Conservation (phyloP, 2,329 filamentous ascomycete genomes). For the Arthroderma sp. region DNA sequence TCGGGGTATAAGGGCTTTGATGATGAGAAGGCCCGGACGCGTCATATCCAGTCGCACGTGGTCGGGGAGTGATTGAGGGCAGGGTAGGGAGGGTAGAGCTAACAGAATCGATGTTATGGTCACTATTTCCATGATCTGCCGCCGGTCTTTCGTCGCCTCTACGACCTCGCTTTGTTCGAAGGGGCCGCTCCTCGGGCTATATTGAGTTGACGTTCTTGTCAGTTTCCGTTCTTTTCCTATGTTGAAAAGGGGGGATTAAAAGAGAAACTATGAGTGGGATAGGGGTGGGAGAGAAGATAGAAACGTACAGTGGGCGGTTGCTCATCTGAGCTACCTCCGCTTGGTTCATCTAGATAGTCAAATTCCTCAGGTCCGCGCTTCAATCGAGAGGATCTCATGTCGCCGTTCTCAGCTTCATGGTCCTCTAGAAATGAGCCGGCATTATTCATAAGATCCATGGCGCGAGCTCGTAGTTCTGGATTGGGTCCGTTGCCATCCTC, state of each 20-base stretch:
- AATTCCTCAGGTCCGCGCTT: constrained; percentile 11
- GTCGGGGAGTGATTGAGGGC: constrained; percentile 14
- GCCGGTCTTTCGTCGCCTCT: constrained; percentile 22
- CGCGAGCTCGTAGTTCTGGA: constrained; percentile 26
- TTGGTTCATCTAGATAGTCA: constrained; percentile 28
- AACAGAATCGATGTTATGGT: constrained; percentile 11
- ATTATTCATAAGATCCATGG: constrained; percentile 22
- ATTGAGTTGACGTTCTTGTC: not conserved
- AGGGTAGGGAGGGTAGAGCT: constrained; percentile 19
- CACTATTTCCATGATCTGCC: constrained; percentile 14
- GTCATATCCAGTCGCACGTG: constrained; percentile 17
- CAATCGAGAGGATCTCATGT: not conserved
- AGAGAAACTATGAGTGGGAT: constrained; percentile 1
- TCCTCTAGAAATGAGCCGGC: constrained; percentile 8
- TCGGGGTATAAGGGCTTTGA: constrained; percentile 3
- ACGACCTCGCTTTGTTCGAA: constrained; percentile 31
- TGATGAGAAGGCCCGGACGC: constrained; percentile 3
- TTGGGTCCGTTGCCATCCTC: constrained; percentile 17
- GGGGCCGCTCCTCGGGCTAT: constrained; percentile 35
- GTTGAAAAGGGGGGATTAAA: not conserved
- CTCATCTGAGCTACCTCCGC: constrained; percentile 32
- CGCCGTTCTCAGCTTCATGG: constrained; percentile 1
- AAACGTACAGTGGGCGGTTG: constrained; percentile 29
- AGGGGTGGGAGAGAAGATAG: not conserved
- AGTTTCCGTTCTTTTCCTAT: not conserved